Conservation (phyloP, 2,329 filamentous ascomycete species). For the Colletotrichum lupini region DNA sequence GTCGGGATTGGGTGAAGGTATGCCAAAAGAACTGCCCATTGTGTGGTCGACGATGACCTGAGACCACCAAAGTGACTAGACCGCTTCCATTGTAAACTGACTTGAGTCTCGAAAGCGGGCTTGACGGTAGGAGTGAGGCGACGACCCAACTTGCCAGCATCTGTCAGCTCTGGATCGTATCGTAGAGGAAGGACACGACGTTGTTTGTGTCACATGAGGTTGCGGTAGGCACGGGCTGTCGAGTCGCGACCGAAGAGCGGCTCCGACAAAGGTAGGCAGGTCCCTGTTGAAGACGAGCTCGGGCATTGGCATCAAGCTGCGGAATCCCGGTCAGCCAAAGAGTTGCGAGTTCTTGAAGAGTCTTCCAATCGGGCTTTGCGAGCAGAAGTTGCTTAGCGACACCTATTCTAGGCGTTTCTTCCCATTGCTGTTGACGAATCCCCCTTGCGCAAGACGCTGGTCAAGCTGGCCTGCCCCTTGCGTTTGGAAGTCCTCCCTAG, state of each 20-base stretch:
- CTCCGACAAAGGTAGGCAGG: background rate
- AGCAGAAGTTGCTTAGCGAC: background rate
- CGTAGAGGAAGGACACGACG: background rate
- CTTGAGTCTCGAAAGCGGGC: background rate
- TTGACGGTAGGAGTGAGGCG: background rate
- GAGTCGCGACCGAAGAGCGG: background rate
- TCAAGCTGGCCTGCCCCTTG: constrained; percentile 11
- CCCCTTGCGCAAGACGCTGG: constrained; percentile 8
- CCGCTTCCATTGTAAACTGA: background rate
- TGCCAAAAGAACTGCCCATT: background rate
- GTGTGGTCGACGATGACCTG: background rate
- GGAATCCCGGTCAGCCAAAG: background rate
- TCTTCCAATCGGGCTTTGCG: background rate
- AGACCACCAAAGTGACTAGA: background rate
- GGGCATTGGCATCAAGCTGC: background rate
- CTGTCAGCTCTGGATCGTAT: background rate
- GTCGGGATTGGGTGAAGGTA: background rate
- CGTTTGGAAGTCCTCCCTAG: background rate
- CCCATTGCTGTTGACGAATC: background rate
- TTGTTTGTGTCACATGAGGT: background rate
- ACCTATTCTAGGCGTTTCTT: background rate
- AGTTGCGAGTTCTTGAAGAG: background rate
- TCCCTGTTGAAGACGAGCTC: background rate
- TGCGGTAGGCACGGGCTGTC: background rate
- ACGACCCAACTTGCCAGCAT: background rate